Percentiles rank a stretch among this genome's conserved stretches.
Conservation (phyloP, 2,329 filamentous ascomycete species). For the Alternaria solani region DNA sequence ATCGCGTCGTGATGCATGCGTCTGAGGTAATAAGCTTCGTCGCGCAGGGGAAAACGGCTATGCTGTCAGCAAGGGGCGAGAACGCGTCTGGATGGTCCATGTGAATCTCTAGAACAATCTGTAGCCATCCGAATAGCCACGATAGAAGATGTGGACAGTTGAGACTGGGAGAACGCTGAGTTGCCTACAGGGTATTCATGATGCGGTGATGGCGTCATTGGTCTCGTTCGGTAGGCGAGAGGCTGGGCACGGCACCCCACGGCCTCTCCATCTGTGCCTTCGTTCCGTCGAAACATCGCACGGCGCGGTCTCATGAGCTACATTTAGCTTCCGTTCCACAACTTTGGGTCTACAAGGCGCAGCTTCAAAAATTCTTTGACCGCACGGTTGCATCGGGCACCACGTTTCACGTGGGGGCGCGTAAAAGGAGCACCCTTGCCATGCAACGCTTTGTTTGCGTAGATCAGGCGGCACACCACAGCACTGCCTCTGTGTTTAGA, state of each 20-base stretch:
- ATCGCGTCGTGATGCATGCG: background rate
- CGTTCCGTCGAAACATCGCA: background rate
- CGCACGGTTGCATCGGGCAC: constrained; percentile 1
- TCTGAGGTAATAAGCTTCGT: background rate
- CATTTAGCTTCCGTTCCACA: background rate
- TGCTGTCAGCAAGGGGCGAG: background rate
- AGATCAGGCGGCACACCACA: constrained; percentile 9
- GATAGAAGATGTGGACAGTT: background rate
- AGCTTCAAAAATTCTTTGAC: constrained; percentile 9
- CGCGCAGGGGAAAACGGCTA: background rate
- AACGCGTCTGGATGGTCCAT: background rate
- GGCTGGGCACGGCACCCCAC: background rate
- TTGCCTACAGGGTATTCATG: background rate
- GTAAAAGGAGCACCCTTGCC: constrained; percentile 15
- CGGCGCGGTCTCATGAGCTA: background rate
- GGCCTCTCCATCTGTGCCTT: background rate
- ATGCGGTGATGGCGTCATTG: constrained; percentile 3
- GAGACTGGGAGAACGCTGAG: background rate
- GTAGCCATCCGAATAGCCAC: background rate
- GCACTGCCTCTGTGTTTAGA: constrained; percentile 2
- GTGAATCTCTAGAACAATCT: background rate
- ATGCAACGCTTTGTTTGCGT: constrained; percentile 25
- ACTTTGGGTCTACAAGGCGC: background rate
- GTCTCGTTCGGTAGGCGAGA: background rate
- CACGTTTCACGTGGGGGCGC: constrained; percentile 13